Conservation (phyloP, 2,329 filamentous ascomycete genomes). For the Incumbomyces delicatus region DNA sequence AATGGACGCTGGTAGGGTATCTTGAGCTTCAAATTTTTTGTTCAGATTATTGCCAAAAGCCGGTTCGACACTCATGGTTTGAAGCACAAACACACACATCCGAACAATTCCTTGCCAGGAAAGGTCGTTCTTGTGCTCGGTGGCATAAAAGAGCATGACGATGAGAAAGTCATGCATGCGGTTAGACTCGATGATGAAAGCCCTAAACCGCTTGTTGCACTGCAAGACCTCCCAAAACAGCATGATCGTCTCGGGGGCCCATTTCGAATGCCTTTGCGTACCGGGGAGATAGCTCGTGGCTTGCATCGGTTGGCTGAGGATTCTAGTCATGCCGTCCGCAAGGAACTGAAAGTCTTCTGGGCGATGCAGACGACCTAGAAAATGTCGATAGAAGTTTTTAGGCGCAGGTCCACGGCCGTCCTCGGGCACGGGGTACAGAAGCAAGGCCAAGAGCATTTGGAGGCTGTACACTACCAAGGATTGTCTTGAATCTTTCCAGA, state of each 20-base stretch:
- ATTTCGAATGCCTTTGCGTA: constrained; percentile 67
- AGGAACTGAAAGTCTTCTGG: constrained; percentile 97
- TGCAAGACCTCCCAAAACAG: constrained; percentile 96
- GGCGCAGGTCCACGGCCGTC: constrained; percentile 52
- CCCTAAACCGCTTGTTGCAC: constrained; percentile 93
- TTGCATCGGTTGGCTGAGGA: constrained; percentile 71
- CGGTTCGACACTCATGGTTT: constrained; percentile 86
- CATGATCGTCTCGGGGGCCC: constrained; percentile 92
- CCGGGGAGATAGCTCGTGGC: constrained; percentile 80
- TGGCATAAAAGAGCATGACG: constrained; percentile 80
- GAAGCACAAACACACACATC: constrained; percentile 95
- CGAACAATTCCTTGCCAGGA: constrained; percentile 85
- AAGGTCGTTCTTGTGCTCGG: constrained; percentile 76
- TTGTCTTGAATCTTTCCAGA: constrained; percentile 84
- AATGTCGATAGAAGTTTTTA: constrained; percentile 92
- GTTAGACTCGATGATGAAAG: constrained; percentile 94
- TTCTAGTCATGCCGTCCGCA: constrained; percentile 84
- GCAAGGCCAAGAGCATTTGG: constrained; percentile 74
- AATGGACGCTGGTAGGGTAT: constrained; percentile 73
- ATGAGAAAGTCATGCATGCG: constrained; percentile 88
- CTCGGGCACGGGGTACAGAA: constrained; percentile 84
- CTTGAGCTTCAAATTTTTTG: constrained; percentile 77
- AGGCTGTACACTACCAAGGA: constrained; percentile 84
- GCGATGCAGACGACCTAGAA: constrained; percentile 77
- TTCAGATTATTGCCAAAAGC: constrained; percentile 87